Evolutionary conservation across 2,329 filamentous ascomycete genomes (phyloP).

Genomic region (Chlorencoelia australis): DNA sequence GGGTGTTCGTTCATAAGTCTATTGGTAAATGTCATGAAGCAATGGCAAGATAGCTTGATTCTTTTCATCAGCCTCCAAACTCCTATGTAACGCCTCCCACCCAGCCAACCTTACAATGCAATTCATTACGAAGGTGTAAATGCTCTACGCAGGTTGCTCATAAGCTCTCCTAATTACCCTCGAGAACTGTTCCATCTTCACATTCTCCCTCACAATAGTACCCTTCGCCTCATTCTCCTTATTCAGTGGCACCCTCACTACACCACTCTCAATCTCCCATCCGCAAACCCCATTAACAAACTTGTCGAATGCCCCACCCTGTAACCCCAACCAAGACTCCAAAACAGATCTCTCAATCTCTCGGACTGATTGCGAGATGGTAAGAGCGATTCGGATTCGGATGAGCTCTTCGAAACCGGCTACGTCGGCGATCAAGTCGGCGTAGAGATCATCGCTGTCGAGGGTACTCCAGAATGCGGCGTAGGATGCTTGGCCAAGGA

Average conservation of each 20-base stretch:
- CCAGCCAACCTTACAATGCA: conserved; percentile 19
- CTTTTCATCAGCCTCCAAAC: conserved; percentile 7
- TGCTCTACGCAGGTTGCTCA: conserved; percentile 60
- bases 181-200: conserved; percentile 79
- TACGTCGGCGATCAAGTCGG: conserved; percentile 89
- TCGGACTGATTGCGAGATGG: conserved; percentile 72
- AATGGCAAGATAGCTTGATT: conserved; percentile 3
- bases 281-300: conserved; percentile 79
- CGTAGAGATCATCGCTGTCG: conserved; percentile 89
- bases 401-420: conserved; percentile 91
- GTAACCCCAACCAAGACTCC: conserved; percentile 67
- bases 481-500: conserved; percentile 87
- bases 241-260: conserved; percentile 76
- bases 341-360: conserved; percentile 59
- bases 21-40: too few species aligned
- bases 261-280: conserved; percentile 61
- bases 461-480: conserved; percentile 85
- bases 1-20: too few species aligned
- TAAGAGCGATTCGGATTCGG: conserved; percentile 78
- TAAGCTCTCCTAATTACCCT: conserved; percentile 75
- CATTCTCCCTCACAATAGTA: conserved; percentile 88
- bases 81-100: conserved; percentile 20
- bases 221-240: conserved; percentile 97
- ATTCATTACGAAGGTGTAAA: conserved; percentile 9
- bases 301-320: conserved; percentile 57